Evolutionary conservation across 1,284 basidiomycete species (phyloP), one percentile per base, ranked within the genome.

Genomic region (Fomitopsis palustris): DNA sequence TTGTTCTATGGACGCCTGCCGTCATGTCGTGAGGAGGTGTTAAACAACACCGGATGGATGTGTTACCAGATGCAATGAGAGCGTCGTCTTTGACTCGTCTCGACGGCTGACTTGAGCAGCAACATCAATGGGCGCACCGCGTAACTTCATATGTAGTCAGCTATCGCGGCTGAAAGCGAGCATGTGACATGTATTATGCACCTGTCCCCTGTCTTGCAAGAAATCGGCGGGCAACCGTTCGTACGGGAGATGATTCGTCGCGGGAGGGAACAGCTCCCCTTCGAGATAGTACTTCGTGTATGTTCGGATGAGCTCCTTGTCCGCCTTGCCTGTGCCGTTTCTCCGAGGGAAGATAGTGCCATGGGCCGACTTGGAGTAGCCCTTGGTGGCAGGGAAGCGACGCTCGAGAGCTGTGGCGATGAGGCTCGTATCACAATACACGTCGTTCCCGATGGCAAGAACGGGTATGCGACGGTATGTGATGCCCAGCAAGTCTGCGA

Each of bases 401-500:
- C 77, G 75, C 64, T 84, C 81, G 17, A 84, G 73, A 3, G 70
- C 74, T 33, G 75, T 70, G 14, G 74, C 74, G 56, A 83, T 83
- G 61, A 82, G 69, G 56, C 76, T 80, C 21, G 79, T 81, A 68
- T 83, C 82, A 62, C 79, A 80, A 65, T 81, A 82, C 1, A 83
- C 74, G 62, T 84, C 82, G 60, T 80, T 81, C 5, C 82, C 83
- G 54, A 85, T 81, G 17, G 82, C 79, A 2, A 84, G 73, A n/a
- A 85, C 72, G 16, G 82, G 82, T 29, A 85, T 82, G 27, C 80
- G 76, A 17, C 83, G 79, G 67, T 85, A 84, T 38, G 70, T 69
- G 17, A 85, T 69, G 12, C 82, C 83, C 16, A 85, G 71, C 1
- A 77, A 65, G 21, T 78, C 77, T 43, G 79, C 76, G 55, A 86